A percentile compares a stretch with the other conserved stretches of the same genome.
phyloP scores from a whole-genome alignment of 2,329 filamentous ascomycete genomes.

The Corynespora cassiicola region DNA sequence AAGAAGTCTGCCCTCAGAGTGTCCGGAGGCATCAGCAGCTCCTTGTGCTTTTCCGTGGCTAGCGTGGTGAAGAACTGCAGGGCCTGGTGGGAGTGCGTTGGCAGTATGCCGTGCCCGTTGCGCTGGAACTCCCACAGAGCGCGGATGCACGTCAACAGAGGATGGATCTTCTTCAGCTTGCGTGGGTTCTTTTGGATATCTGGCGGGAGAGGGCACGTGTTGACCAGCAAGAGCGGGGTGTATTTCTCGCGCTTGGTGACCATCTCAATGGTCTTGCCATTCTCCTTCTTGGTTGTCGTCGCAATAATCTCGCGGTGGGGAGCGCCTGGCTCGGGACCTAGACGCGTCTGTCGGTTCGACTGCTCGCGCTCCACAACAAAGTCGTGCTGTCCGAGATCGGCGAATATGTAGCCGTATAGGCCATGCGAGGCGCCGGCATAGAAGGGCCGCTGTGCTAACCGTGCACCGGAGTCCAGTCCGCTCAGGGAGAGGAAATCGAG shows the following conservation, averaged over 20 bases:
- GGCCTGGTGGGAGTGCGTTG: constrained; percentile 57
- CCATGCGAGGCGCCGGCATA: constrained; percentile 90
- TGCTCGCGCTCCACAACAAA: constrained; percentile 87
- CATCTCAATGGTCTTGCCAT: constrained; percentile 74
- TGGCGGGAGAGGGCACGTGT: constrained; percentile 72
- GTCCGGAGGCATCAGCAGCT: constrained; percentile 58
- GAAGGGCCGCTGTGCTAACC: constrained; percentile 79
- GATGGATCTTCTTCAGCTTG: constrained; percentile 76
- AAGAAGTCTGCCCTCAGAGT: constrained; percentile 67
- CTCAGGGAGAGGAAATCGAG: constrained; percentile 76
- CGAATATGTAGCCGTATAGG: constrained; percentile 93
- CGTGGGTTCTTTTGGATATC: constrained; percentile 74
- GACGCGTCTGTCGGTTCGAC: constrained; percentile 69
- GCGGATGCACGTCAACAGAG: constrained; percentile 82
- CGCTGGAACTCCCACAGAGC: constrained; percentile 89
- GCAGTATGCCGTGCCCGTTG: constrained; percentile 49
- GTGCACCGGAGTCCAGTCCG: constrained; percentile 84
- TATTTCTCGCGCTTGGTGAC: constrained; percentile 93
- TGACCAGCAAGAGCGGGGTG: constrained; percentile 85
- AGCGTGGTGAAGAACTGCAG: constrained; percentile 78
- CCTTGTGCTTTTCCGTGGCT: constrained; percentile 78
- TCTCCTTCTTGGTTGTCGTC: constrained; percentile 71
- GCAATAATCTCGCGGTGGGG: constrained; percentile 77
- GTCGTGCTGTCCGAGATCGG: constrained; percentile 87
- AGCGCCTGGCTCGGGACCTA: constrained; percentile 75